Evolutionary conservation across 148 eudicot genomes (phyloP).

Genomic region (Vaccinium macrocarpon): DNA sequence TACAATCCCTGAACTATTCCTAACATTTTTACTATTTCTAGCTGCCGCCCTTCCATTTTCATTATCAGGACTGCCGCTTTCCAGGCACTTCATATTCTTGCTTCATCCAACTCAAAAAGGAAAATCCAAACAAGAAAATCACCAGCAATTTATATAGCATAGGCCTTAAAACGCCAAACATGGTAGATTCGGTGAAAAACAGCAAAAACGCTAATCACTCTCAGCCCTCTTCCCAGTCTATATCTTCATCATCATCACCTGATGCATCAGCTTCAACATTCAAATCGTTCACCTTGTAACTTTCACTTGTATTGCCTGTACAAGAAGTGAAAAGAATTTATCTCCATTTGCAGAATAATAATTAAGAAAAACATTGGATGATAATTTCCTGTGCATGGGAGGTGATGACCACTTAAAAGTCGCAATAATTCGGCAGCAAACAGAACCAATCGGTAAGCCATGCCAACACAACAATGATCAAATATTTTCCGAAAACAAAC

Average conservation of each 20-base stretch:
- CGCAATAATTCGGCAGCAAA: neutral
- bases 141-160: neutral
- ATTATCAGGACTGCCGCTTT: neutral
- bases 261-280: conserved; percentile 73
- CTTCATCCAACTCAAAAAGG: neutral
- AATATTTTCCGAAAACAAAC: neutral
- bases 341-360: neutral
- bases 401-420: neutral
- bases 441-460: neutral
- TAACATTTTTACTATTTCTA: no score
- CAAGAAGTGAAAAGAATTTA: conserved; percentile 8
- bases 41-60: no score
- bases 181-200: neutral
- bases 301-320: conserved; percentile 44
- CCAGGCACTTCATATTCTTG: neutral
- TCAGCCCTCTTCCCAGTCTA: conserved; percentile 96
- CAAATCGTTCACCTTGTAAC: conserved; percentile 66
- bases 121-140: neutral
- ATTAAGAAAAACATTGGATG: neutral
- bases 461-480: neutral
- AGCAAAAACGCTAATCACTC: neutral
- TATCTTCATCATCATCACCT: conserved; percentile 67
- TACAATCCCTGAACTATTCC: no score
- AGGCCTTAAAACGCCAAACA: neutral
- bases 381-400: neutral